Conservation (phyloP, 1,284 basidiomycete genomes). For the Fistulina hepatica region DNA sequence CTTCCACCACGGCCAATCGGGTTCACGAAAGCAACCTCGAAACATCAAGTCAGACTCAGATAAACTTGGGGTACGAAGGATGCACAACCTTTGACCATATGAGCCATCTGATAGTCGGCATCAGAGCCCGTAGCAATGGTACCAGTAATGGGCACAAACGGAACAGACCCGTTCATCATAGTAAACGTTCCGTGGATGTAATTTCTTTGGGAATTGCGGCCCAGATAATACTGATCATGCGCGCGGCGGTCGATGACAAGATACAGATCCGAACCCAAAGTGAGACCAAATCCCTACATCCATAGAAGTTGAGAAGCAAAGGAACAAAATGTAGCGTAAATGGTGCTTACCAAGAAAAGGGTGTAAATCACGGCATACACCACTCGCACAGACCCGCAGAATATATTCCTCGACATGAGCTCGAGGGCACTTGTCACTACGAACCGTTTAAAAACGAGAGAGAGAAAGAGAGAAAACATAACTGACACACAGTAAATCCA, state of each 20-base stretch:
- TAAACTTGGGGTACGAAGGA: constrained; percentile 1
- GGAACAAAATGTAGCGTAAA: constrained; percentile 4
- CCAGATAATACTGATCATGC: constrained; percentile 38
- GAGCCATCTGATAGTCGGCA: constrained; percentile 26
- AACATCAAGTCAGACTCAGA: not conserved
- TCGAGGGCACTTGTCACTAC: constrained; percentile 75
- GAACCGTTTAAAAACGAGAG: not conserved
- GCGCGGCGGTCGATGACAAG: constrained; percentile 62
- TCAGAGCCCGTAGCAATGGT: constrained; percentile 52
- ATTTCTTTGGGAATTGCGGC: constrained; percentile 30
- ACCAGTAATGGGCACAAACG: constrained; percentile 38
- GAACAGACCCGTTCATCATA: constrained; percentile 40
- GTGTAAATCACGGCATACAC: constrained; percentile 86
- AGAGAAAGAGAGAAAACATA: constrained; percentile 1
- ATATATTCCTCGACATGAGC: constrained; percentile 72
- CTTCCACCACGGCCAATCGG: constrained; percentile 66
- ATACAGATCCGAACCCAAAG: constrained; percentile 80
- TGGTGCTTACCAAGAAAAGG: constrained; percentile 54
- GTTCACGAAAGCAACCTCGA: constrained; percentile 62
- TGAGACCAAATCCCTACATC: constrained; percentile 68
- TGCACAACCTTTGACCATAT: constrained; percentile 38
- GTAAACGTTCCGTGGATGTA: constrained; percentile 52
- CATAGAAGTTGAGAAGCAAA: constrained; percentile 2
- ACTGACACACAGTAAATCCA: constrained; percentile 66
- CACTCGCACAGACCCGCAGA: constrained; percentile 80